Conservation (phyloP, 345 rosid genomes). For the Eutrema japonicum region DNA sequence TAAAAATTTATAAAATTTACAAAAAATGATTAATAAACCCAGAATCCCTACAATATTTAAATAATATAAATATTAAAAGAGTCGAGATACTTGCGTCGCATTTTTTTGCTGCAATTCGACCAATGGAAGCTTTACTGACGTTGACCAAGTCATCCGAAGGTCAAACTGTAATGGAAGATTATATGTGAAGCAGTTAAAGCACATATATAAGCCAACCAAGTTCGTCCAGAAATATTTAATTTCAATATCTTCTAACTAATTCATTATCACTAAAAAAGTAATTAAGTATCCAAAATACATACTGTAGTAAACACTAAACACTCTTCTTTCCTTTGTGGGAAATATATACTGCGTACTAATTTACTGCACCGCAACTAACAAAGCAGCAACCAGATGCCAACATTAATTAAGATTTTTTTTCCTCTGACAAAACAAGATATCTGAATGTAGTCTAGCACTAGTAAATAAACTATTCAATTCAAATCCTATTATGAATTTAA, state of each 20-base stretch:
- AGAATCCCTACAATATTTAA: no score
- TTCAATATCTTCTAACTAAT: conserved; percentile 33
- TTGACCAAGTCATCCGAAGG: conserved; percentile 22
- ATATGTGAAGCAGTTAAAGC: conserved; percentile 26
- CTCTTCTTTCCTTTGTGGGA: conserved; percentile 3
- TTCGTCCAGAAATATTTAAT: conserved; percentile 30
- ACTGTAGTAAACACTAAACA: neutral
- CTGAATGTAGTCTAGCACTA: conserved; percentile 19
- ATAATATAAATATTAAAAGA: neutral
- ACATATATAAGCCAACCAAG: conserved; percentile 32
- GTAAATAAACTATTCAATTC: no score
- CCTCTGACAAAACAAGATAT: conserved; percentile 33
- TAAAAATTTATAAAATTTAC: no score
- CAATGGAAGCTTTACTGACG: conserved; percentile 6
- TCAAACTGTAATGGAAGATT: conserved; percentile 29
- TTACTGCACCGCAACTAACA: conserved; percentile 40
- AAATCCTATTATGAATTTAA: neutral
- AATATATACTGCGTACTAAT: conserved; percentile 1
- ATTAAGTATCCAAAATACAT: neutral
- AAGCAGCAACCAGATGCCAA: conserved; percentile 31
- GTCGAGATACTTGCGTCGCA: neutral
- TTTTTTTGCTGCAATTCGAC: neutral
- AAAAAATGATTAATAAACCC: no score
- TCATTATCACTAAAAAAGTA: conserved; percentile 12
- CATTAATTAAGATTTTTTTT: conserved; percentile 20